Evolutionary conservation across 2,329 filamentous ascomycete genomes (phyloP), one percentile per base, ranked within the genome.

Genomic region (Remersonia thermophila): DNA sequence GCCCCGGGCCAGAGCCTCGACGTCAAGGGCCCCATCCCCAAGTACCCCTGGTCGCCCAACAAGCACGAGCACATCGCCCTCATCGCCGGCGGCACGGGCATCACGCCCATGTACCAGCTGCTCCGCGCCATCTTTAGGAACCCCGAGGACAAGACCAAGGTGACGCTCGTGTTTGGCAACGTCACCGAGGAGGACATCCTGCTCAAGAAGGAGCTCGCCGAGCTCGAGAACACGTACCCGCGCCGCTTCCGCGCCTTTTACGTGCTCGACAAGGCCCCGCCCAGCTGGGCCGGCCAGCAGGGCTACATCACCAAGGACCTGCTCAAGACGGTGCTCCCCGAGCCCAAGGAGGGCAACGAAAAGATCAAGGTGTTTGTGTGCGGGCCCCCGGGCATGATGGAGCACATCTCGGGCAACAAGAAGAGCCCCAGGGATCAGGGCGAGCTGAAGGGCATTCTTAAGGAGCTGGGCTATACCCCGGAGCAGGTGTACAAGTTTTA

Each of bases 351-450:
- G 51, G 82, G 82, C 47, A 91, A 94, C 65, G 78, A 94, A 67
- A 96, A 96, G 77, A 78, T 94, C 67, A 96, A 96, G 77, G 62
- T 96, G 44, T 96, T 98, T 54, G 84, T 98, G 27, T 96, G 89
- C 61, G 89, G 89, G 0, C 91, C 91, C 10, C 87, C 89, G 3
- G 83, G 80, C 29, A 58, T 96, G 70, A 94, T 94, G 77, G 93
- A 94, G 61, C 82, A 86, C 41, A 77, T 96, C 49, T 89, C 82
- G 27, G 91, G 91, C 25, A 63, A 64, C 53, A 96, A 98, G 83
- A 79, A 80, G 59, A 91, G 81, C 62, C 86, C 87, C n/a, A 70
- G 74, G 52, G 86, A 98, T 58, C 91, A 98, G 66, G 91, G 91
- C 49, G 89, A 96, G 65, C 69, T 98, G 47, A 67, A 66, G 7